Conservation (phyloP, 2,329 filamentous ascomycete genomes). For the Diaporthe sp. region DNA sequence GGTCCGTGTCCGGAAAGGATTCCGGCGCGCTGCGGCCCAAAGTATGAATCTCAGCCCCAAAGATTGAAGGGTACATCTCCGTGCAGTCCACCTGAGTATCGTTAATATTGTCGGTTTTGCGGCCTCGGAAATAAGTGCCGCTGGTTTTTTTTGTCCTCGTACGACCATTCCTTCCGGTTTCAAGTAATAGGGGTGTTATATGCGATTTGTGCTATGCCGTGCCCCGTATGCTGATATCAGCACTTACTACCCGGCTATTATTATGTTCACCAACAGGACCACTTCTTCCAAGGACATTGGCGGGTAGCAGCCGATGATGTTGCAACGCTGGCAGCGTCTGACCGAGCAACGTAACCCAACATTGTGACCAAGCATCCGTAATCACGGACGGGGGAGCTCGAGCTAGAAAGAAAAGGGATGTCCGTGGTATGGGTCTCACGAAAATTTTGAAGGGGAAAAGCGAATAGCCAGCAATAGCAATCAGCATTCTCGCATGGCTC, state of each 20-base stretch:
- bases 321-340: conserved; percentile 23
- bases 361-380: conserved; percentile 22
- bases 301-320: conserved; percentile 25
- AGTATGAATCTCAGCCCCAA: conserved; percentile 6
- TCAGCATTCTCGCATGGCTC: not conserved
- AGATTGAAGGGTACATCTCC: not conserved
- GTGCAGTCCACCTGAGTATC: not conserved
- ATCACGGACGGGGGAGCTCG: not conserved
- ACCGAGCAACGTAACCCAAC: conserved; percentile 16
- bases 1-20: conserved; percentile 24
- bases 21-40: not conserved
- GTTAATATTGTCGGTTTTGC: not conserved
- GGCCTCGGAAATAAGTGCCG: conserved; percentile 7
- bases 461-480: conserved; percentile 1
- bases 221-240: conserved; percentile 10
- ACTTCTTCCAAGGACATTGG: not conserved
- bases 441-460: not conserved
- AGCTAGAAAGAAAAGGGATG: not conserved
- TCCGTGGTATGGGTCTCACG: not conserved
- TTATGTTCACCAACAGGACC: not conserved
- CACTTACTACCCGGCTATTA: not conserved
- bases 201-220: not conserved
- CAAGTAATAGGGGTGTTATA: not conserved
- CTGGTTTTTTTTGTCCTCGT: not conserved
- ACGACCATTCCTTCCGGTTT: not conserved